Evolutionary conservation across 1,284 basidiomycete species (phyloP).

Genomic region (Moesziomyces globuligerus): DNA sequence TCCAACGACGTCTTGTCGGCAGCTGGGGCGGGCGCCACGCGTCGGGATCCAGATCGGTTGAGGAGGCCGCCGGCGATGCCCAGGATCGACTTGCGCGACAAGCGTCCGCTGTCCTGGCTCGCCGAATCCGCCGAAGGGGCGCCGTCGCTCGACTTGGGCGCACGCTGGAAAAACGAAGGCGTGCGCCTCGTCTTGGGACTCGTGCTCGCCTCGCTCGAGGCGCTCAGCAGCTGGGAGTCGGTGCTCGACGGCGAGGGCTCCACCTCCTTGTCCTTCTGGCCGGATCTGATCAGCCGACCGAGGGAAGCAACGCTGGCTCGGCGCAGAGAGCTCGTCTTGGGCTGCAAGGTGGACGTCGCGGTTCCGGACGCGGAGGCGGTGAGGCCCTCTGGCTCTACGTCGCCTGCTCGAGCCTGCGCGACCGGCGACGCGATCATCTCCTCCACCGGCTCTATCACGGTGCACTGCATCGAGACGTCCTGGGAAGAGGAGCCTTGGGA

Average conservation of each 20-base stretch:
- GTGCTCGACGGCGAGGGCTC: constrained; percentile 10
- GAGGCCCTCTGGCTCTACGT: background rate
- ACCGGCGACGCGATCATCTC: constrained; percentile 23
- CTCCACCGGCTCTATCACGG: constrained; percentile 24
- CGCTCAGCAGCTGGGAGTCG: constrained; percentile 13
- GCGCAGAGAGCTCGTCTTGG: constrained; percentile 28
- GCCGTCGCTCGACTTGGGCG: constrained; percentile 39
- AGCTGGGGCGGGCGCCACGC: constrained; percentile 7
- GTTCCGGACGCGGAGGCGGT: constrained; percentile 2
- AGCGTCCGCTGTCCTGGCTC: constrained; percentile 39
- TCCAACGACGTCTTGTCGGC: constrained; percentile 1
- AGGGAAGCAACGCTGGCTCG: constrained; percentile 37
- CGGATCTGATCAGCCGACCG: constrained; percentile 26
- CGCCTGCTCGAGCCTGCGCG: background rate
- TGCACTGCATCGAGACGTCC: constrained; percentile 23
- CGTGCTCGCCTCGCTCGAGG: constrained; percentile 23
- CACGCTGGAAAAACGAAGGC: constrained; percentile 49
- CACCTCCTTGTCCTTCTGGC: constrained; percentile 29
- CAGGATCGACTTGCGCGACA: constrained; percentile 59
- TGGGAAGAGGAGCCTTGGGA: constrained; percentile 28
- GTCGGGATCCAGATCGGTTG: constrained; percentile 36
- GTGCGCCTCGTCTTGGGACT: constrained; percentile 50
- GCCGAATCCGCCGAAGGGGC: constrained; percentile 9
- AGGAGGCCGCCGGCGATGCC: constrained; percentile 50
- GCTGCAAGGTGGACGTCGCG: constrained; percentile 1